Base-by-base conservation (phyloP, 768 basidiomycete species). In the Trichaptum fuscoviolaceum region DNA sequence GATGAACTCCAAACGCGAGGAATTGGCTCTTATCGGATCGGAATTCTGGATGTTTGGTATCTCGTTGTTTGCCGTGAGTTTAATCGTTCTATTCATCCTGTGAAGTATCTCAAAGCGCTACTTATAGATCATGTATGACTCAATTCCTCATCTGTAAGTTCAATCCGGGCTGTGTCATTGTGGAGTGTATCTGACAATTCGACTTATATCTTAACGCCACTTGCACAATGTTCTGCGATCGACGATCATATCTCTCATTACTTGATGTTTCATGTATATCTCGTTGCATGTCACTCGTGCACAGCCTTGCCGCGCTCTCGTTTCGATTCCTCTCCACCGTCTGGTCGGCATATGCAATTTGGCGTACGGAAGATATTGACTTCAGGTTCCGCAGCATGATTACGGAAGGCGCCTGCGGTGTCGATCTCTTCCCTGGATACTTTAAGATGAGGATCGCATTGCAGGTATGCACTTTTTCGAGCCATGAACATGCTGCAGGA, bases 11-110 rank as follows among this genome's bases (percentile, higher is more conserved):
- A 77, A 76, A 67, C 80, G 83, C 20, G 84, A 86, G 71, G 83
- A 85, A 66, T 66, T 84, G 7, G 80, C 81, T 35, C 79, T 77
- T 20, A 70, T 85, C 7, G 69, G 75, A 34, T 83, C 83, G 67
- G 78, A 84, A 59, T 66, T 79, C 35, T 87, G 84, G 84, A 71
- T 84, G 35, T 75, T 85, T 36, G 73, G 78, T 2, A 68, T 85
- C 58, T 79, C 81, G 9, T 59, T 83, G 27, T 72, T 81, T 27
- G 82, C 85, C 52, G 85, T 85, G 69, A 57, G 82, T 52, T 52
- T 12, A 52, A 8, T 30, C 30, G 6, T 71, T 26, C 60, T 35
- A 18, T 34, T 27, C 18, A 18, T 58, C 18, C 20, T 64, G 17
- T 18, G 4, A 52, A 18, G 63, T 26, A 27, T 30, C 58, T 23